phyloP scores from a whole-genome alignment of 2,329 filamentous ascomycete species.

The Diplocarpon mali region DNA sequence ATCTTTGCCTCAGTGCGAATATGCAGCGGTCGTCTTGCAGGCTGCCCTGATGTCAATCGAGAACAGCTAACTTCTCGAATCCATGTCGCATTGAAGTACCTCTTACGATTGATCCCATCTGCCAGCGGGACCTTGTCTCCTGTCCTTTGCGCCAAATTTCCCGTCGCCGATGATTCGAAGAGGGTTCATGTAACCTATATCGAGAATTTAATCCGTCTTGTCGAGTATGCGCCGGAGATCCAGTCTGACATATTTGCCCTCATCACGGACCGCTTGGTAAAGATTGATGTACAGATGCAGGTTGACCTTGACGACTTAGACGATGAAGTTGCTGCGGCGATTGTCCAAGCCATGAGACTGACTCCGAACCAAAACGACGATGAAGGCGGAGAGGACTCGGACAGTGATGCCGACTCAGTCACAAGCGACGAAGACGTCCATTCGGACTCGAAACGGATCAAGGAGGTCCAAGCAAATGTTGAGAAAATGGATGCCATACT shows the following conservation, averaged over 20 bases:
- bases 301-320: conserved; percentile 87
- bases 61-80: conserved; percentile 57
- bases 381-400: conserved; percentile 35
- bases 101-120: conserved; percentile 73
- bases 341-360: conserved; percentile 44
- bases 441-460: conserved; percentile 51
- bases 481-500: conserved; percentile 87
- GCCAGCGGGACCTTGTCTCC: conserved; percentile 59
- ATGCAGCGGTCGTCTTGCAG: conserved; percentile 25
- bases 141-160: conserved; percentile 58
- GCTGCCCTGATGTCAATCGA: conserved; percentile 49
- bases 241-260: conserved; percentile 72
- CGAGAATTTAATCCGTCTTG: conserved; percentile 67
- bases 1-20: conserved; percentile 28
- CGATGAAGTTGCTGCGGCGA: conserved; percentile 69
- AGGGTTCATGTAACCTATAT: conserved; percentile 81
- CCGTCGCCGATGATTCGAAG: conserved; percentile 64
- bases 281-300: conserved; percentile 92
- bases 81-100: conserved; percentile 63
- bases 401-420: conserved; percentile 60
- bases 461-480: conserved; percentile 68
- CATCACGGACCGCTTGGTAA: conserved; percentile 77
- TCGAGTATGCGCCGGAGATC: conserved; percentile 66
- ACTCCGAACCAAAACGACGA: conserved; percentile 37
- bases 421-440: conserved; percentile 60